Evolutionary conservation across 73 alveolate genomes (phyloP), one percentile per base, ranked within the genome.

Genomic region (Blepharisma stoltei): DNA sequence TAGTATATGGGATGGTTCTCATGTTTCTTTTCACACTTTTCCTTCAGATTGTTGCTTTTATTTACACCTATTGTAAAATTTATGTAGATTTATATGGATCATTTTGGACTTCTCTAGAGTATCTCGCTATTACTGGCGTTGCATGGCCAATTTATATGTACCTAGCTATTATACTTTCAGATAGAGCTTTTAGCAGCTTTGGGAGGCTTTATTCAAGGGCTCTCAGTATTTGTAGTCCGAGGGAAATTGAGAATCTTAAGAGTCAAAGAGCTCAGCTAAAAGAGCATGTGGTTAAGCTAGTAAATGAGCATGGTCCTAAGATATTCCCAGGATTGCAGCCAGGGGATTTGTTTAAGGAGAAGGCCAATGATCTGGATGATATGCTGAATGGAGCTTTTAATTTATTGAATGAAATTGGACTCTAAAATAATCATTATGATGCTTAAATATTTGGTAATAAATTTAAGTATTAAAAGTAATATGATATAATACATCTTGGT

Each of bases 141-240:
- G 65, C 78, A 67, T 91, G 90, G 92, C 97, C 97, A 9, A 23
- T 87, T 45, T 88, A 88, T 71, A 46, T 80, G 52, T 84, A 81
- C 69, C 78, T 89, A 38, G 84, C 90, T 85, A 85, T 91, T 55
- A 55, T 88, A 44, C 84, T 92, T 0, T 48, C 83, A 25, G 97
- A 91, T 71, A 88, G 89, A 7, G 82, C 86, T 48, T 49, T 65
- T 8, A 55, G 71, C 43, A 54, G 81, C 78, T 86, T 79, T 5
- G 54, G 78, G 14, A 77, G 53, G 67, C 71, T 88, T 52, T 48
- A 78, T 54, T 23, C 87, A 20, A 76, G 88, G 54, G 55, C 90
- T 6, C 79, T 85, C 9, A 88, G 92, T 45, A 77, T 88, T 41
- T 60, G 90, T 85, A 66, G 55, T 50, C 79, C 80, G 6, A 86